Conservation (phyloP, 345 rosid genomes). For the Citrus hindsii region DNA sequence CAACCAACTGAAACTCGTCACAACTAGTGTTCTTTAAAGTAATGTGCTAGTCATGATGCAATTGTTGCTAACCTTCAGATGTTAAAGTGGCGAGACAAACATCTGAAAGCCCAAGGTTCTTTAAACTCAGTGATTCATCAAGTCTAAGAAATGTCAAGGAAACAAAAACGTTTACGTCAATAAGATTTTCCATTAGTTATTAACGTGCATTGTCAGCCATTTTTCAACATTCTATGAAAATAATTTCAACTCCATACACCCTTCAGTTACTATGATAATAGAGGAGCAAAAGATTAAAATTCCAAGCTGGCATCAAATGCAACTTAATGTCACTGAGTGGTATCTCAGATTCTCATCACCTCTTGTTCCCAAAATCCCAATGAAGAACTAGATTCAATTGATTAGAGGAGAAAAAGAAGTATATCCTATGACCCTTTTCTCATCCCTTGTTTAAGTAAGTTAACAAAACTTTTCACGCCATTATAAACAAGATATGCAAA, state of each 20-base stretch:
- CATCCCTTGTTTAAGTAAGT: background rate
- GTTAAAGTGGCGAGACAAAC: slow-evolving; percentile 82
- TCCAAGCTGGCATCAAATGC: too few species aligned
- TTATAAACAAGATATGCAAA: background rate
- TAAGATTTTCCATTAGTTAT: background rate
- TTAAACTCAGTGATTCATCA: slow-evolving; percentile 64
- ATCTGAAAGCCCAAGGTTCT: slow-evolving; percentile 76
- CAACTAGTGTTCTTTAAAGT: background rate
- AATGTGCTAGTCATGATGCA: background rate
- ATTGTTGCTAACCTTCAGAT: slow-evolving; percentile 35
- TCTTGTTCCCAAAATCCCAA: background rate
- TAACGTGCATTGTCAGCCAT: background rate
- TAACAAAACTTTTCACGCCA: background rate
- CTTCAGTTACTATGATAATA: background rate
- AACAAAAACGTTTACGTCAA: background rate
- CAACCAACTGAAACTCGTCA: background rate
- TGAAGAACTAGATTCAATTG: background rate
- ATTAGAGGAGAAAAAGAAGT: background rate
- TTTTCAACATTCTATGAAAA: background rate
- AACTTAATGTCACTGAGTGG: too few species aligned
- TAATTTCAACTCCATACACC: background rate
- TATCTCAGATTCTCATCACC: background rate
- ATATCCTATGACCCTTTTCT: too few species aligned
- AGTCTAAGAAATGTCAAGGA: slow-evolving; percentile 43
- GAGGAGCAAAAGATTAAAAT: background rate